Percentiles rank a stretch among this genome's conserved stretches.
phyloP scores from a whole-genome alignment of 768 basidiomycete species.

The Gloeopeniophorella convolvens region DNA sequence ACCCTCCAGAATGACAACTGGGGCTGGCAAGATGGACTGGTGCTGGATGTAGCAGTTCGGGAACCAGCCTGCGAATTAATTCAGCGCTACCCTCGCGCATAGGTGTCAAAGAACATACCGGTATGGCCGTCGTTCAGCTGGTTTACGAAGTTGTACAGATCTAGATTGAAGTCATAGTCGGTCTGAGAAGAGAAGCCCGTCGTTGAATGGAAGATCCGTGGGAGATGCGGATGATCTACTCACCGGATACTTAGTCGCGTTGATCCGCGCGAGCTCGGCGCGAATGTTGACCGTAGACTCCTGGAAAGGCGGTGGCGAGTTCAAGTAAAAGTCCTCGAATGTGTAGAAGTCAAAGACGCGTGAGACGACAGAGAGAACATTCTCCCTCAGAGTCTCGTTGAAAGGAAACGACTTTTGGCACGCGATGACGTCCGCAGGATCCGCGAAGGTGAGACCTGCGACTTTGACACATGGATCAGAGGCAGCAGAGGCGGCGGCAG shows the following conservation, averaged over 20 bases:
- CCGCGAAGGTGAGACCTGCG: constrained; percentile 37
- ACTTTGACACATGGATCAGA: constrained; percentile 31
- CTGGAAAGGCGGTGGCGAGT: constrained; percentile 33
- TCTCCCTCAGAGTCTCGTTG: constrained; percentile 34
- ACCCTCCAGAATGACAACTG: too few species aligned
- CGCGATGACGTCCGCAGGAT: constrained; percentile 48
- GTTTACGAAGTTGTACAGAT: constrained; percentile 47
- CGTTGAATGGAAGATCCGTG: background rate
- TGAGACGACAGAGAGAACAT: constrained; percentile 30
- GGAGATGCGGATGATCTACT: background rate
- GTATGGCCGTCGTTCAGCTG: constrained; percentile 64
- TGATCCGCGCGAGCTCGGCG: constrained; percentile 41
- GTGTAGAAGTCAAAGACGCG: constrained; percentile 36
- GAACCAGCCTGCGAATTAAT: constrained; percentile 40
- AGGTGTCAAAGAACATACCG: constrained; percentile 30
- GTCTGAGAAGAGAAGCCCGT: constrained; percentile 34
- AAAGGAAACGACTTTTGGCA: constrained; percentile 33
- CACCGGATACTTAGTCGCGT: constrained; percentile 42
- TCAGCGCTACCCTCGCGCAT: background rate
- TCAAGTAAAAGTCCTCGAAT: constrained; percentile 34
- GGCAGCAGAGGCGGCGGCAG: background rate
- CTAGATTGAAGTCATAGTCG: constrained; percentile 60
- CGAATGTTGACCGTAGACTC: constrained; percentile 51
- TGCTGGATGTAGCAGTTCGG: constrained; percentile 49
- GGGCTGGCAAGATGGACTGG: constrained; percentile 29